Percentiles rank a stretch among this genome's conserved stretches.
phyloP scores from a whole-genome alignment of 768 basidiomycete genomes.

The Porphyrellus cyaneotinctus region DNA sequence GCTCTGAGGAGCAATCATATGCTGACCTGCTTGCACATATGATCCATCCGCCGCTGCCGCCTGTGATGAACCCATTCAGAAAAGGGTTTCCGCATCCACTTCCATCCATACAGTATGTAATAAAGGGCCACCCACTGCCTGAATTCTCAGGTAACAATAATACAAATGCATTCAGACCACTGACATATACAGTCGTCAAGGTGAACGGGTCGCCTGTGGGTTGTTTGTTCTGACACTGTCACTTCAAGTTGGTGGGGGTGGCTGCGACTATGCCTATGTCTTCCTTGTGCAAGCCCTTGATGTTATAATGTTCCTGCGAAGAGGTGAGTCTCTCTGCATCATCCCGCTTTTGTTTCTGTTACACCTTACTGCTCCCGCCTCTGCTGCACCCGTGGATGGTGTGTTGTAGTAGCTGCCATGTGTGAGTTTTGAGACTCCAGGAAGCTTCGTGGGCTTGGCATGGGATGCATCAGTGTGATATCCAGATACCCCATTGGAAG shows the following conservation, averaged over 20 bases:
- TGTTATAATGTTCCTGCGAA: not conserved
- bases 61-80: slow-evolving; percentile 36
- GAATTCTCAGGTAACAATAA: slow-evolving; percentile 31
- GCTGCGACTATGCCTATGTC: not conserved
- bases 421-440: not conserved
- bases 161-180: slow-evolving; percentile 29
- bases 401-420: not conserved
- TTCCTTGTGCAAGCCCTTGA: not conserved
- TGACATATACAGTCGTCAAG: slow-evolving; percentile 36
- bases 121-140: slow-evolving; percentile 28
- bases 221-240: slow-evolving; percentile 21
- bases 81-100: slow-evolving; percentile 29
- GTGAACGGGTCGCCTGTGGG: slow-evolving; percentile 35
- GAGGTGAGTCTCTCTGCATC: not conserved
- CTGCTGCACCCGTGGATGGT: not conserved
- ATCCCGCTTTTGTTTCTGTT: not conserved
- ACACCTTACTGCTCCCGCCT: not conserved
- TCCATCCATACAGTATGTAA: slow-evolving; percentile 35
- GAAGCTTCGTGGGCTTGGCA: not conserved
- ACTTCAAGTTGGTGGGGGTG: slow-evolving; percentile 14
- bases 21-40: slow-evolving; percentile 36
- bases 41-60: slow-evolving; percentile 34
- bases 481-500: not conserved
- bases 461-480: not conserved
- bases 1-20: too few species aligned